Conservation (phyloP, 2,329 filamentous ascomycete genomes). For the Didymella pinodella region DNA sequence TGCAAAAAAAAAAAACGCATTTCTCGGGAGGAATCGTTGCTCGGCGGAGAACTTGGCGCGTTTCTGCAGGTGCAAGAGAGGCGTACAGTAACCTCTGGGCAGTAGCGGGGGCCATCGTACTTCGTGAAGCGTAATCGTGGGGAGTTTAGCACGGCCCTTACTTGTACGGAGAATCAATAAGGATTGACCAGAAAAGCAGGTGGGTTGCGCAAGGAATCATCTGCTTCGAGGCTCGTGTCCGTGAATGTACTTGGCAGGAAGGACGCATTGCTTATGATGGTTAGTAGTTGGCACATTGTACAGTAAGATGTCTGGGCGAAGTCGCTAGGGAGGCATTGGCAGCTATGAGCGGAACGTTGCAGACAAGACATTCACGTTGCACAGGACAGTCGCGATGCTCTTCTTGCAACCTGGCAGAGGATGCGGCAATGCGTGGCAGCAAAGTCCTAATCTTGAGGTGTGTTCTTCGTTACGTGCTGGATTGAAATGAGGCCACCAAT, state of each 20-base stretch:
- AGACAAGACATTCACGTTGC: constrained; percentile 7
- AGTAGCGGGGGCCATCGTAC: constrained; percentile 17
- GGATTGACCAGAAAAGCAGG: constrained; percentile 13
- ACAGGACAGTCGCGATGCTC: constrained; percentile 9
- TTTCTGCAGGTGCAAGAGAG: constrained; percentile 15
- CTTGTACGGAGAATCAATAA: constrained; percentile 8
- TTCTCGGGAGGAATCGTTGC: constrained; percentile 12
- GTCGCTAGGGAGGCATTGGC: constrained; percentile 5
- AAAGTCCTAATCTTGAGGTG: constrained; percentile 9
- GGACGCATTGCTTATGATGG: constrained; percentile 12
- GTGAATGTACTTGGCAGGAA: constrained; percentile 16
- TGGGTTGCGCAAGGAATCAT: constrained; percentile 17
- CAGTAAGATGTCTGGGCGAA: constrained; percentile 10
- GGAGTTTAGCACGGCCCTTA: constrained; percentile 2
- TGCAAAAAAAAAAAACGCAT: constrained; percentile 24
- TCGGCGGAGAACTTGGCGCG: constrained; percentile 23
- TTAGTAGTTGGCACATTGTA: constrained; percentile 9
- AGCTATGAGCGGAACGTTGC: constrained; percentile 8
- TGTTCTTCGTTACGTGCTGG: constrained; percentile 18
- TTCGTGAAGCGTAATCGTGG: constrained; percentile 17
- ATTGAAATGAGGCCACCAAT: constrained; percentile 17
- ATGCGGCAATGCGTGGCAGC: constrained; percentile 1
- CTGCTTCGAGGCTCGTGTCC: constrained; percentile 14
- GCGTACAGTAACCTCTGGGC: constrained; percentile 18
- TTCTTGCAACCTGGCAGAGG: constrained; percentile 3